Evolutionary conservation across 805 yeast species (phyloP), one percentile per base, ranked within the genome.

Genomic region (Lachancea quebecensis): DNA sequence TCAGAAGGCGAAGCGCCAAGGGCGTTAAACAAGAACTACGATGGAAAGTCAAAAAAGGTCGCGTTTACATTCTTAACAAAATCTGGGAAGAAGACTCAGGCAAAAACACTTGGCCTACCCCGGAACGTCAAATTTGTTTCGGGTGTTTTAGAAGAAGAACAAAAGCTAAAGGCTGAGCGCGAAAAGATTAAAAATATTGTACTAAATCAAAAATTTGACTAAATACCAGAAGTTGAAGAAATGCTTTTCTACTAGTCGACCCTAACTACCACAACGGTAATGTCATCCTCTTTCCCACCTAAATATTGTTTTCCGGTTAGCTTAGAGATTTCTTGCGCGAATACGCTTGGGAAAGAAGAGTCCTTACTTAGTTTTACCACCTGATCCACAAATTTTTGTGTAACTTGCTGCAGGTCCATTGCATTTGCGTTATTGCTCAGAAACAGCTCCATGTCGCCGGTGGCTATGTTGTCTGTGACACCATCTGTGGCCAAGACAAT

Each of bases 261-360:
- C 57, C 78, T 75, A 37, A 88, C 80, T 57, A 86, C 73, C 1
- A 90, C 83, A 14, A 84, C 78, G 1, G 98, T 88, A 33, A 93
- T 84, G 65, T 91, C 99, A 66, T 91, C 99, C 38, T 89, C 95
- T 67, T 91, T 91, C 11, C 99, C 99, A 30, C 99, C 98, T 47
- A 79, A 71, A 58, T 85, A 85, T 36, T 72, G 69, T 57, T 80
- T 83, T 2, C 84, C 84, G 1, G 87, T 77, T 41, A 82, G 60
- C 52, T 78, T 71, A 10, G 82, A 72, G 45, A 85, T 70, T 57
- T 82, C 86, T 64, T 83, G 89, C 7, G 96, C 84, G 66, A 91
- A 91, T 0, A 91, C 95, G 49, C 95, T 81, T 15, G 90, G 88
- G 59, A 75, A 85, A 46, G 76, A 69, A 11, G 82, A 76, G 62